Base-by-base conservation (phyloP, 1,139 yeast genomes). In the Lodderomyces jiufengensis region DNA sequence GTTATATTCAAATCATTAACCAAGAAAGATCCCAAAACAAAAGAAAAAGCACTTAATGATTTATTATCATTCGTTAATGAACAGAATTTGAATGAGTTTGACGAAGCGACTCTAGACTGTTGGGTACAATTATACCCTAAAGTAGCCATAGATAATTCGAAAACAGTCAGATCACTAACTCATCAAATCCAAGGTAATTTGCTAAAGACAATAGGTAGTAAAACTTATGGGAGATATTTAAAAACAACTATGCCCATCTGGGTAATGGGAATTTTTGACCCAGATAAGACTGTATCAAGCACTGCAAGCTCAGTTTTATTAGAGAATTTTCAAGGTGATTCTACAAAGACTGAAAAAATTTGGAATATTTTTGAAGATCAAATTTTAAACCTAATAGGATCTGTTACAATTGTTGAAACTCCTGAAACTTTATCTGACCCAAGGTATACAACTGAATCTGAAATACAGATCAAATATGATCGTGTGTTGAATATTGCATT, bases 71-170 rank as follows among this genome's bases (percentile, higher is more conserved):
- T 18, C 5, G 9, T 29, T 3, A 24, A 24, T 11, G 21, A 33
- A 5, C 20, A 18, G 13, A 11, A 16, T 9, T 9, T 24, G 3
- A 11, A 14, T 2, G 33, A 36, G 3, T 49, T 56, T 4, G 73
- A 77, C 42, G 81, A 82, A 32, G 47, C 75, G 41, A 70, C 74
- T 2, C 51, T 80, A 6, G 62, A 75, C 6, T 72, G 87, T 3
- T 88, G 95, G 95, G 68, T 84, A 24, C 95, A 86, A 54, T 48
- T 85, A 29, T 90, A 85, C 50, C 83, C 96, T 1, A 86, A 87
- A 50, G 60, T 88, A 28, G 73, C 92, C 4, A 69, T 82, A 9
- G 95, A 84, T 45, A 77, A 76, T 39, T 77, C 90, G 3, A 75
- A 83, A 47, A 59, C 63, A 12, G 86, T 86, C 2, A 68, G 97